These are phyloP conservation scores for Calonectria multiphialidica DNA, from an alignment of 2,329 filamentous ascomycete genomes.

Conservation along the genomic window DNA sequence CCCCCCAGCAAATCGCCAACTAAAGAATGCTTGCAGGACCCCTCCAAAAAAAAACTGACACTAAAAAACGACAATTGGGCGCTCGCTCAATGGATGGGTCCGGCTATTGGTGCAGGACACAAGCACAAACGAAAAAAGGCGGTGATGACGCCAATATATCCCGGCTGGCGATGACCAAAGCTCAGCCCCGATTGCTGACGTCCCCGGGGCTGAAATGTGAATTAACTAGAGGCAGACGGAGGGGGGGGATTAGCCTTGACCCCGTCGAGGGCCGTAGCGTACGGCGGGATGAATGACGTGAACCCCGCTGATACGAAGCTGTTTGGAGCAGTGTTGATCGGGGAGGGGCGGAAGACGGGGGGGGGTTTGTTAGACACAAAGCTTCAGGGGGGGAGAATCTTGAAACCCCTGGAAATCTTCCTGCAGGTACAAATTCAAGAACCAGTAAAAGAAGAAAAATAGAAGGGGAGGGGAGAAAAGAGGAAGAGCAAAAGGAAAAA, in stretches of 20 bases:
- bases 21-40: conserved; percentile 2
- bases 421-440: neutral
- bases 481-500: neutral
- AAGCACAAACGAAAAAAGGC: neutral
- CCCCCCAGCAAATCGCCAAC: neutral
- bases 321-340: neutral
- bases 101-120: neutral
- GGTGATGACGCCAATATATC: conserved; percentile 4
- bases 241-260: neutral
- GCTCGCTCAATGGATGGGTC: neutral
- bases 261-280: neutral
- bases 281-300: conserved; percentile 9
- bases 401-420: neutral
- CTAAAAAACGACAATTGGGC: neutral
- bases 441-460: neutral
- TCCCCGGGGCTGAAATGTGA: conserved; percentile 6
- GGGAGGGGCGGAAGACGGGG: neutral
- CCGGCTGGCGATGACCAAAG: neutral
- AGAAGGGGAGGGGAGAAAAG: neutral
- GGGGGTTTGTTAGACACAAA: neutral
- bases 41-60: conserved; percentile 7
- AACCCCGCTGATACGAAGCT: conserved; percentile 15
- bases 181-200: conserved; percentile 24
- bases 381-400: neutral
- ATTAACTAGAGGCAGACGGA: neutral